A percentile compares a stretch with the other conserved stretches of the same genome.
Conservation (phyloP, 345 rosid species). For the Xanthoceras sorbifolium region DNA sequence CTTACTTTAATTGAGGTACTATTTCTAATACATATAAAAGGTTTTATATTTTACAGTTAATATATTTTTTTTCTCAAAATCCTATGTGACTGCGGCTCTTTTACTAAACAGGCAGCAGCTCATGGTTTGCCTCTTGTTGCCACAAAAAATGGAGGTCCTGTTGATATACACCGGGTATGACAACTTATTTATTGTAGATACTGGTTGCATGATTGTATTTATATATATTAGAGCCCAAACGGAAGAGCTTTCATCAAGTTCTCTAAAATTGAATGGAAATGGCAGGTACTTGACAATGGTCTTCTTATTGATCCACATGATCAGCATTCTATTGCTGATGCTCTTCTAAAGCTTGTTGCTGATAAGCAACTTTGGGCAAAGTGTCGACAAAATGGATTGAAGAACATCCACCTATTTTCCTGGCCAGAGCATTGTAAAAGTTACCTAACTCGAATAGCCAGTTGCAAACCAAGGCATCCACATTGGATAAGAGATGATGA, state of each 20-base stretch:
- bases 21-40: slow-evolving; percentile 15
- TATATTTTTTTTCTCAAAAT: background rate
- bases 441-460: slow-evolving; percentile 86
- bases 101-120: slow-evolving; percentile 83
- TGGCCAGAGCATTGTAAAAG: slow-evolving; percentile 99
- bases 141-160: slow-evolving; percentile 97
- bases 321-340: slow-evolving; percentile 87
- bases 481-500: slow-evolving; percentile 87
- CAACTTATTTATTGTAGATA: background rate
- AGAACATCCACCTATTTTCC: slow-evolving; percentile 92
- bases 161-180: slow-evolving; percentile 88
- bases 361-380: slow-evolving; percentile 96
- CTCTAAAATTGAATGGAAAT: slow-evolving; percentile 19
- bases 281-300: slow-evolving; percentile 94
- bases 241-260: background rate
- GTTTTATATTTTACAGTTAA: slow-evolving; percentile 1
- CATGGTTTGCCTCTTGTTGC: slow-evolving; percentile 97
- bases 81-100: slow-evolving; percentile 3
- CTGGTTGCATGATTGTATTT: background rate
- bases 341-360: slow-evolving; percentile 94
- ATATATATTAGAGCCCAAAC: background rate
- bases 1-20: slow-evolving; percentile 95
- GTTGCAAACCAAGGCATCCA: slow-evolving; percentile 95
- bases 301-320: slow-evolving; percentile 98
- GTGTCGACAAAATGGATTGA: slow-evolving; percentile 95